Evolutionary conservation across 441 rosid genomes (phyloP), one percentile per base, ranked within the genome.

Genomic region (Erodium moschatum): DNA sequence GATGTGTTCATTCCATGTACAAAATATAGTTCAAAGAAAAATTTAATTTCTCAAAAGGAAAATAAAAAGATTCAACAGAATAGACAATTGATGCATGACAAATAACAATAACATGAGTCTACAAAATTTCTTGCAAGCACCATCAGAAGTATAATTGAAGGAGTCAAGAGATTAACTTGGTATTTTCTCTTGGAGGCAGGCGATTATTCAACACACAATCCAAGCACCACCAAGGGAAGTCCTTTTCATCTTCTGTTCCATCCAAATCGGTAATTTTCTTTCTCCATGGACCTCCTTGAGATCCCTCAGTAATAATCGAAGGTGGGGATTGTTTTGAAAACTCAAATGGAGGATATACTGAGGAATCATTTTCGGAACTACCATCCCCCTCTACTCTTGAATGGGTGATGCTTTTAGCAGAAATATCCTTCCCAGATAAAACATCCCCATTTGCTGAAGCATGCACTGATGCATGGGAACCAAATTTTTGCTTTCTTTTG

Each of bases 261-360:
- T 88, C 89, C 67, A 90, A 84, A 75, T 90, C 97, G 8, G 93
- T 88, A 70, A 86, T 85, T 78, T 87, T 92, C 83, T 90, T 95
- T 81, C 98, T 90, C 99, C 99, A 95, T 9, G 89, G 92, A 62
- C 93, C 96, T 61, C 98, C 99, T 73, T 90, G 96, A 76, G 97
- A 85, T 62, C 98, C 98, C 83, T 95, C 98, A 0, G 99, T 89
- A 68, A 92, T 83, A 65, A 92, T 82, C 12, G 99, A 92, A 76
- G 98, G 97, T 56, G 90, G 85, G 18, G 89, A 88, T 69, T 72
- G 78, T 0, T 85, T 81, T 67, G 97, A 87, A 80, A 95, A 95
- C 75, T 89, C 90, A 46, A 92, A 95, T 29, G 95, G 96, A 64
- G 87, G 93, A 86, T 92, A 89, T 70, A 92, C 96, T 72, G 77